Base-by-base conservation (phyloP, 2,329 filamentous ascomycete genomes). In the Penicillium sp. region DNA sequence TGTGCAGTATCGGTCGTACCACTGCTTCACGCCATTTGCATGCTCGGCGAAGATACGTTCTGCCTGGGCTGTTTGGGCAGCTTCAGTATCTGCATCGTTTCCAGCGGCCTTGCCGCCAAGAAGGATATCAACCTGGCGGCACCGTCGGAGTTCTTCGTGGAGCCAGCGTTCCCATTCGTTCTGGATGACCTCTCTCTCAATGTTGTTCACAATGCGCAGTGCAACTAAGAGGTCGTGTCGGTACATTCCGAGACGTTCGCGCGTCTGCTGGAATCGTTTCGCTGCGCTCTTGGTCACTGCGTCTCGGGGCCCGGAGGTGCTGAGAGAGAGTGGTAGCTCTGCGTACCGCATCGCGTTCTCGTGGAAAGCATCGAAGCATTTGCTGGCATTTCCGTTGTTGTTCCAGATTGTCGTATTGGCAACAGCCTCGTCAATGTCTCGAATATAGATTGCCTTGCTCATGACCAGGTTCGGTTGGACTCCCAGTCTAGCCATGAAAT, bases 161-260 rank as follows among this genome's bases (percentile, higher is more conserved):
- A 97, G 77, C 90, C 91, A 98, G 54, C 87, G 87, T 71, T 95
- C 90, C 85, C 89, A 98, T 67, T 96, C 91, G 0, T 86, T 85
- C 60, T 82, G 80, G 44, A 97, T 69, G 66, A 95, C 84, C 67
- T 96, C 89, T 48, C 80, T 78, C 74, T 97, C 93, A 23, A 97
- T 82, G 47, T 79, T 85, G 69, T 97, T 96, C 50, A 97, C 84
- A 2, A 96, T 81, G 4, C 90, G 82, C 74, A 97, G 82, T 4
- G 90, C 89, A 4, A 98, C 90, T 2, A 97, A 73, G 16, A 98
- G 75, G 63, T 97, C 89, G 66, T 98, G 89, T 2, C 93, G 79
- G 65, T 96, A 93, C 2, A 81, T 75, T 0, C 87, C 91, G 0
- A 98, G 79, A 20, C 85, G 80, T 68, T 95, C 87, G 8, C 91